A percentile compares a stretch with the other conserved stretches of the same genome.
Evolutionary conservation across 805 yeast species (phyloP).

Genomic region (Scheffersomyces amazonensis): DNA sequence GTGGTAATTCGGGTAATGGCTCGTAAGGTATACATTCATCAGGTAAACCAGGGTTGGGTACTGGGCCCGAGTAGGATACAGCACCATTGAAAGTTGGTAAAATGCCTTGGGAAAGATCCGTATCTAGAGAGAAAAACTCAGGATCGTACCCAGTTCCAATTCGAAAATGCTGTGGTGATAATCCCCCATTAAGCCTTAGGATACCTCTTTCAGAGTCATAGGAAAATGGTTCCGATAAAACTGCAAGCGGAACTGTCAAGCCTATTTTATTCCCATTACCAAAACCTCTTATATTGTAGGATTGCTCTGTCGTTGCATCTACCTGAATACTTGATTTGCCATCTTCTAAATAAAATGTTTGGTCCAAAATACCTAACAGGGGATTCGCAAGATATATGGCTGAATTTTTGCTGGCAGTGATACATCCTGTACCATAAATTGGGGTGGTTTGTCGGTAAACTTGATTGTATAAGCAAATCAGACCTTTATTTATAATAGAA

Average conservation of each 20-base stretch:
- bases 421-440: conserved; percentile 24
- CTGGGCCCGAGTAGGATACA: conserved; percentile 13
- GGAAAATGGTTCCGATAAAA: background rate
- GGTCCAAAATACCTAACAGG: conserved; percentile 11
- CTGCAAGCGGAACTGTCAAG: conserved; percentile 6
- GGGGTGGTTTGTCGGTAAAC: conserved; percentile 18
- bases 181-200: background rate
- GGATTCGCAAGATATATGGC: conserved; percentile 11
- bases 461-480: conserved; percentile 22
- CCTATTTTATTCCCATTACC: conserved; percentile 22
- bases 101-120: conserved; percentile 1
- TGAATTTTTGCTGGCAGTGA: conserved; percentile 14
- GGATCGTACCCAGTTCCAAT: conserved; percentile 4
- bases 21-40: background rate
- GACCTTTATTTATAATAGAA: conserved; percentile 21
- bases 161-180: background rate
- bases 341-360: conserved; percentile 16
- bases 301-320: conserved; percentile 10
- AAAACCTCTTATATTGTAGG: conserved; percentile 20
- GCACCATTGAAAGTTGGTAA: conserved; percentile 16
- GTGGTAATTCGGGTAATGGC: background rate
- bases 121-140: background rate
- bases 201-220: conserved; percentile 1
- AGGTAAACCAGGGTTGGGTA: conserved; percentile 18
- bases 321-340: conserved; percentile 14